phyloP scores from a whole-genome alignment of 2,329 filamentous ascomycete species.

The Daldinia sp. region DNA sequence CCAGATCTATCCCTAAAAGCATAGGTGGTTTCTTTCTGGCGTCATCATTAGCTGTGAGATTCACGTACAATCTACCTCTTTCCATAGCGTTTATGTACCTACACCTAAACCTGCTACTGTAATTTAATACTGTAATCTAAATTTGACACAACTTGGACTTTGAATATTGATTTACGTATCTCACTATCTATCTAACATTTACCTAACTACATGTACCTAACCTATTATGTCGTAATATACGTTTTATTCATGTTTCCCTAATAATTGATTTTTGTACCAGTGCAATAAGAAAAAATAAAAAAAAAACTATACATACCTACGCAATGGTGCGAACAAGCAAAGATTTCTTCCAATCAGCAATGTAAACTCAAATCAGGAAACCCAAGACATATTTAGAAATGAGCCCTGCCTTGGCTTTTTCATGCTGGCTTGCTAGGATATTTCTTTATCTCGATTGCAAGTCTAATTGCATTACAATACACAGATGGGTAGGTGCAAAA shows the following conservation, averaged over 20 bases:
- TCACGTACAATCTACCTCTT: conserved; percentile 24
- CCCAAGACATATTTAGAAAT: conserved; percentile 21
- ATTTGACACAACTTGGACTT: neutral
- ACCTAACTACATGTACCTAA: neutral
- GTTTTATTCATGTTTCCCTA: too few relatives aligned
- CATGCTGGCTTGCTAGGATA: conserved; percentile 6
- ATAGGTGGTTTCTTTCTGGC: conserved; percentile 33
- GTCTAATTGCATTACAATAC: conserved; percentile 20
- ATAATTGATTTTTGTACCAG: too few relatives aligned
- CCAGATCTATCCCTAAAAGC: conserved; percentile 2
- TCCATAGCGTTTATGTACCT: neutral
- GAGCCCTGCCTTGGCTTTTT: conserved; percentile 29
- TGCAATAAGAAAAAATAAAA: too few relatives aligned
- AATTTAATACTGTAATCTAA: neutral
- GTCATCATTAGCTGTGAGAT: conserved; percentile 40
- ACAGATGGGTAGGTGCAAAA: neutral
- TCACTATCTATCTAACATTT: neutral
- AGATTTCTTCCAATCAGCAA: neutral
- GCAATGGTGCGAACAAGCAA: neutral
- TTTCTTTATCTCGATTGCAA: conserved; percentile 17
- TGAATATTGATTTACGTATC: conserved; percentile 7
- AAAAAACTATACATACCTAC: neutral
- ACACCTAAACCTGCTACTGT: too few relatives aligned
- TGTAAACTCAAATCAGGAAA: neutral
- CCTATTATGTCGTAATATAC: neutral